Base-by-base conservation (phyloP, 139 green algal genomes). In the Mychonastes homosphaera region DNA sequence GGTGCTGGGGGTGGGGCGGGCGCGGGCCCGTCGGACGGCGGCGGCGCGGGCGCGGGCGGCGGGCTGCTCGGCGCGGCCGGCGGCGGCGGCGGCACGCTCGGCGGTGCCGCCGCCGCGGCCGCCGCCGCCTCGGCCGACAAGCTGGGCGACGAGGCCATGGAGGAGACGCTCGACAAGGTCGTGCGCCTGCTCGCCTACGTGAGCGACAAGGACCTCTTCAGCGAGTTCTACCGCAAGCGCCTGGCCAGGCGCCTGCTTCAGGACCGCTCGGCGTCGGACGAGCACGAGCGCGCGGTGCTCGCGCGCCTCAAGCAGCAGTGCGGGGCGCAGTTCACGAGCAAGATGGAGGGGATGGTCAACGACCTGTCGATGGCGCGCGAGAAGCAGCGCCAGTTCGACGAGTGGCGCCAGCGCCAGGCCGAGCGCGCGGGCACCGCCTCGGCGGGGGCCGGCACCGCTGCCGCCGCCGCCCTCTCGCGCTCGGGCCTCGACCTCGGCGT, bases 301-400 rank as follows among this genome's bases (percentile, higher is more conserved):
- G 80, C 85, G 3, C 87, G 87, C 23, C 79, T 99, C 33, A 99
- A 99, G 83, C 86, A 97, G 85, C 91, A 98, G 77, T 98, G 91
- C 65, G 93, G 93, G 21, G 85, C 86, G 34, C 87, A 94, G 10
- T 38, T 3, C 40, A 3, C n/a, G 1, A 61, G 36, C 36, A n/a
- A 83, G 81, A 95, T 95, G 90, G 90, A 98, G 77, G 89, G 91
- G 63, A 98, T 98, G 90, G 84, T 97, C 29, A 89, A 76, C 19
- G 90, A 97, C 71, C 64, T 97, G 70, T 72, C 83, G 64, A 58
- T 95, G 10, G 90, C 89, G 7, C 73, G 82, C 15, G 91, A 97
- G 62, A 92, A 95, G 72, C 81, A 96, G 69, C 57, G 74, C 35
- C 46, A 73, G 23, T 96, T 94, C 64, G 71, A 92, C 33, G 64